Percentiles rank a stretch among this genome's conserved stretches.
Evolutionary conservation across 768 basidiomycete species (phyloP).

Genomic region (Rhodosporidiobolus sp.): DNA sequence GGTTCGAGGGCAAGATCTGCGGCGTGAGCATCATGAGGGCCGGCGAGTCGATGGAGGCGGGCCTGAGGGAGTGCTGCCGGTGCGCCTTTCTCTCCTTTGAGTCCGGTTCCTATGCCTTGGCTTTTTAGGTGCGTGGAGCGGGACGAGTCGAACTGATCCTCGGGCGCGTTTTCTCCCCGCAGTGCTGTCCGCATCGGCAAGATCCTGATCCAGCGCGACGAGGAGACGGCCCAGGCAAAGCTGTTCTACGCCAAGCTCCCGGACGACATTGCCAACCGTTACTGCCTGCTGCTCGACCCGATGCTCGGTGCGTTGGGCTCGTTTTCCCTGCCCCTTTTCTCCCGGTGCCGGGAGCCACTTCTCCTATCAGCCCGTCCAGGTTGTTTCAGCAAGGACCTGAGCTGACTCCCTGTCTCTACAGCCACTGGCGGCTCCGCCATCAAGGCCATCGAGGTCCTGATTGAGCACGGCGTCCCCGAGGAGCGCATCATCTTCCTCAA

Average conservation of each 20-base stretch:
- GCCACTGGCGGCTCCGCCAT: constrained; percentile 97
- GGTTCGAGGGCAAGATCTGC: constrained; percentile 77
- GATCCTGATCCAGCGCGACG: constrained; percentile 97
- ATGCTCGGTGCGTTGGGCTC: constrained; percentile 72
- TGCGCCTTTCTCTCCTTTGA: constrained; percentile 55
- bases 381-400: no score
- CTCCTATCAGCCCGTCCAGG: no score
- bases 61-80: constrained; percentile 89
- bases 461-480: constrained; percentile 86
- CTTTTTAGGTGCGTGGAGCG: not conserved
- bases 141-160: not conserved
- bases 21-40: constrained; percentile 60
- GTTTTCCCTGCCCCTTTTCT: not conserved
- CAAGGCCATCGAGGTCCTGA: constrained; percentile 91
- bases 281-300: constrained; percentile 90
- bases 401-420: constrained; percentile 37
- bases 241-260: constrained; percentile 75
- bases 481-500: constrained; percentile 58
- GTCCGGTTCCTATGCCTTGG: not conserved
- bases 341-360: no score
- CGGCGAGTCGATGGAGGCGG: constrained; percentile 98
- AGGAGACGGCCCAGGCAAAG: constrained; percentile 88
- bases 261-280: constrained; percentile 83
- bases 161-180: not conserved
- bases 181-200: constrained; percentile 75